A percentile compares a stretch with the other conserved stretches of the same genome.
Evolutionary conservation across 257 asterid species (phyloP).

Genomic region (Solanum sitiens): DNA sequence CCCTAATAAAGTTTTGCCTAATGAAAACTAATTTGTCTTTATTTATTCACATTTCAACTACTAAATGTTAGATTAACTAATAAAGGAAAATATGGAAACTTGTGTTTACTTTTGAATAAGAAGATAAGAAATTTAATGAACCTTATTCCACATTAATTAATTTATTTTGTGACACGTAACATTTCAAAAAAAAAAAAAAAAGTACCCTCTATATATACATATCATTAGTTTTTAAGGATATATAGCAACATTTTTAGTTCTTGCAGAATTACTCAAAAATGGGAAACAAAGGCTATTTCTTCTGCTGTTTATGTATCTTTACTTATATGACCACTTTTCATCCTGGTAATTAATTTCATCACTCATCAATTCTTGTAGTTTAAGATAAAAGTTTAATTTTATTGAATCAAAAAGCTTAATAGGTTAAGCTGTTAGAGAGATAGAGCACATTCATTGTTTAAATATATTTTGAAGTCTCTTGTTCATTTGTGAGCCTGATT

Average conservation of each 20-base stretch:
- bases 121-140: background rate
- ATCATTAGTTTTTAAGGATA: background rate
- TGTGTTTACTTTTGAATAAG: background rate
- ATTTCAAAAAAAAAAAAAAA: background rate
- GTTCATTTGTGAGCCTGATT: rapidly evolving
- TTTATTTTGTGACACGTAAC: background rate
- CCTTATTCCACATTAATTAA: background rate
- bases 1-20: background rate
- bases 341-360: background rate
- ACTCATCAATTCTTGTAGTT: background rate
- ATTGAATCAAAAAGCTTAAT: too few species aligned
- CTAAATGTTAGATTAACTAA: background rate
- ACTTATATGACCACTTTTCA: background rate
- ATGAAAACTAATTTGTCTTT: background rate
- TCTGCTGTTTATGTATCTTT: background rate
- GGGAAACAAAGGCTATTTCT: background rate
- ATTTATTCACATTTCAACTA: background rate
- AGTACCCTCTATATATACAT: background rate
- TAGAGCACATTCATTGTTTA: too few species aligned
- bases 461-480: too few species aligned
- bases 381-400: too few species aligned
- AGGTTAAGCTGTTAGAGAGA: too few species aligned
- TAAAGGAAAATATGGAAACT: background rate
- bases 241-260: background rate
- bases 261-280: background rate